Conservation (phyloP, 306 rosid genomes). For the Medicago ruthenica region DNA sequence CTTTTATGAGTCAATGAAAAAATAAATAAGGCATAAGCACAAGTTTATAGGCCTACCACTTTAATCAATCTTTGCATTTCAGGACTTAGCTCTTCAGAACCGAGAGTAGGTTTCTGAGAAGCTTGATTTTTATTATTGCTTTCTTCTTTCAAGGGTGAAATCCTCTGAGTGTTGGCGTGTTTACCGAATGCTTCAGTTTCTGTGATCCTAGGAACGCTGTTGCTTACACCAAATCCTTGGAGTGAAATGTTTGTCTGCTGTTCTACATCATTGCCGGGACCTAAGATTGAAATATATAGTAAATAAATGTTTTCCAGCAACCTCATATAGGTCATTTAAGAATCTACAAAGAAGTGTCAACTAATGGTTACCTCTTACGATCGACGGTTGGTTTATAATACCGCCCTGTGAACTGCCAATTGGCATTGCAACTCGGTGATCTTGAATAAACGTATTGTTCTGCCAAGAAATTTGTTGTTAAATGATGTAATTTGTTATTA, state of each 20-base stretch:
- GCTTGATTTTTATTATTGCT: constrained; percentile 6
- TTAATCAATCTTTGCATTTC: constrained; percentile 42
- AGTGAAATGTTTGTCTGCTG: background rate
- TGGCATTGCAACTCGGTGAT: constrained; percentile 27
- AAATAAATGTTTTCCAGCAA: constrained; percentile 25
- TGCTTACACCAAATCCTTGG: background rate
- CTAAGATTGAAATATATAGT: constrained; percentile 16
- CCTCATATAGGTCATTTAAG: constrained; percentile 5
- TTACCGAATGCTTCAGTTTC: background rate
- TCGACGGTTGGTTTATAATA: constrained; percentile 9
- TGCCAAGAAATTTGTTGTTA: constrained; percentile 16
- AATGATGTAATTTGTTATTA: background rate
- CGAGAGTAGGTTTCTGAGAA: constrained; percentile 6
- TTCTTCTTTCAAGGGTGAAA: constrained; percentile 32
- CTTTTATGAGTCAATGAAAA: constrained; percentile 10
- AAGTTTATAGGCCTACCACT: constrained; percentile 42
- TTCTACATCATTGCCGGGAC: constrained; percentile 17
- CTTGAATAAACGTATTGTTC: constrained; percentile 24
- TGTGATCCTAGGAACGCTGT: background rate
- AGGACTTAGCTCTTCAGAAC: constrained; percentile 31
- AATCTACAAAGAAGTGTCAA: constrained; percentile 20
- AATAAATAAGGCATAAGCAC: constrained; percentile 12
- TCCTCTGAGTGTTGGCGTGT: constrained; percentile 13
- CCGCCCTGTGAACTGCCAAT: background rate
- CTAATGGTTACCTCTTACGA: constrained; percentile 25